Evolutionary conservation across 345 rosid species (phyloP), one percentile per base, ranked within the genome.

Genomic region (Populus simonii): DNA sequence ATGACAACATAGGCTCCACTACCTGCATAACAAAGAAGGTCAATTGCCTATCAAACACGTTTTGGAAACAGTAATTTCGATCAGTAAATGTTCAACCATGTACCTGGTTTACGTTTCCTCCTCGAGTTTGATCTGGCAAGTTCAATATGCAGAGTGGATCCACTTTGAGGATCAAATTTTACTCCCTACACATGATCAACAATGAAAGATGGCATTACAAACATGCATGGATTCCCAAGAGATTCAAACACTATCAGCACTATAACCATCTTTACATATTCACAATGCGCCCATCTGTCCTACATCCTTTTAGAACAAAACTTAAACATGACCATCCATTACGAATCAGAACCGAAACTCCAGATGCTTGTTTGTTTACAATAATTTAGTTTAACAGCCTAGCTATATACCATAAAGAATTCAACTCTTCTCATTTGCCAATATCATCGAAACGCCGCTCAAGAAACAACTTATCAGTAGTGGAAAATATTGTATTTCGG

Each of bases 41-140:
- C 1, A 74, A 38, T 68, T 62, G 45, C 70, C 39, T 66, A 31
- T 70, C 80, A 16, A 2, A 76, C n/a, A 33, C 5, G 12, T 17
- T 33, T 35, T 39, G 38, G 62, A 65, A 55, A 33, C 17, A 39
- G 57, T 22, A 16, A n/a, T 38, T 13, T 38, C 23, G 8, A 22
- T 57, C 20, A 36, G 18, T 49, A 65, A 20, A 35, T 5, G 23
- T 3, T 33, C 61, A 74, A 25, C 3, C 10, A 35, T 27, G 35
- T 63, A 93, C 97, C 97, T 70, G 94, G 90, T 74, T 88, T 87
- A 23, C 84, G 87, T 87, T 88, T 90, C 66, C 93, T 89, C 80
- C 94, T 87, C 33, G 97, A 94, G 85, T 93, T 91, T 77, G 98
- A 88, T 80, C 92, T 89, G 36, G 98, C 97, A 77, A 94, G 80